These are phyloP conservation scores for Gossypium schwendimanii DNA, from an alignment of 441 rosid genomes.

Conservation along the genomic window DNA sequence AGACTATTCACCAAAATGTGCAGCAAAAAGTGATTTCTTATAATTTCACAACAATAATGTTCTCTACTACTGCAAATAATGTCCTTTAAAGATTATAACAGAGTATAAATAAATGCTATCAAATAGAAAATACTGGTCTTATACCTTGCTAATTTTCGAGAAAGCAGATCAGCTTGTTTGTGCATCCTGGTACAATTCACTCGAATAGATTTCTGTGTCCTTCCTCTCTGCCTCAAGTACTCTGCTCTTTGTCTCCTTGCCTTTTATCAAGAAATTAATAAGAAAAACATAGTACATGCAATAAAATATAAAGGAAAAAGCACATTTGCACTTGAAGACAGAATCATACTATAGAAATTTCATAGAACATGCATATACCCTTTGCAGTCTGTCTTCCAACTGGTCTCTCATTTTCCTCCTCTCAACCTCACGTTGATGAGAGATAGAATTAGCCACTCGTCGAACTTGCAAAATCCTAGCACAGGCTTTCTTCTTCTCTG, in stretches of 20 bases:
- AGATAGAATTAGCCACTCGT: slow-evolving; percentile 63
- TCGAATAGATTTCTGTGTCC: slow-evolving; percentile 43
- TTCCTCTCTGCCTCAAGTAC: slow-evolving; percentile 76
- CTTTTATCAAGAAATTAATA: slow-evolving; percentile 28
- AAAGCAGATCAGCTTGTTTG: slow-evolving; percentile 71
- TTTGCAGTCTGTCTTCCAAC: slow-evolving; percentile 77
- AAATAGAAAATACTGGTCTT: background rate
- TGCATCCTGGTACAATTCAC: slow-evolving; percentile 46
- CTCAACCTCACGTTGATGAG: slow-evolving; percentile 81
- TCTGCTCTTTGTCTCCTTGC: slow-evolving; percentile 88
- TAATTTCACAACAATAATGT: background rate
- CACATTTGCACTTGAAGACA: background rate
- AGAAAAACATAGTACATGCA: slow-evolving; percentile 12
- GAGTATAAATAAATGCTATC: background rate
- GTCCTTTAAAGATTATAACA: background rate
- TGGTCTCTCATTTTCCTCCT: slow-evolving; percentile 72
- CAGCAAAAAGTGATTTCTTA: background rate
- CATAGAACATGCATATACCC: slow-evolving; percentile 42
- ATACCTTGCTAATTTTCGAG: slow-evolving; percentile 70
- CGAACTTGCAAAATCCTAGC: slow-evolving; percentile 74
- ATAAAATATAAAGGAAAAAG: background rate
- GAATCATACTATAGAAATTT: background rate
- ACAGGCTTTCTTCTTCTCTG: slow-evolving; percentile 74
- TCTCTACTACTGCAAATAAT: background rate
- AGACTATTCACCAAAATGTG: background rate